Conservation (phyloP, 2,329 filamentous ascomycete genomes). For the Sclerotinia nivalis region DNA sequence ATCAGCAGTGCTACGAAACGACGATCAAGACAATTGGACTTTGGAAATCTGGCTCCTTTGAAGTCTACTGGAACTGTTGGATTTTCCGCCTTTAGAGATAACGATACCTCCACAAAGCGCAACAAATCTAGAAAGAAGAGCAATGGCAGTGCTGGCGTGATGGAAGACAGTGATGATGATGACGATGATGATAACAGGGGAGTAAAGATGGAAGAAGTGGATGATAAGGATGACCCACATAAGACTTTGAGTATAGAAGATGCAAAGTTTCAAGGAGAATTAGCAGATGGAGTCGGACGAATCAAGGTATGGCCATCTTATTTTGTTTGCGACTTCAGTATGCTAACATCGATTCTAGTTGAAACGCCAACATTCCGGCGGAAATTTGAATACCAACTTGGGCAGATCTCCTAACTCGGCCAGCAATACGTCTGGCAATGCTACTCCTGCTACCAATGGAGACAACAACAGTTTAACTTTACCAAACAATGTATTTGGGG, state of each 20-base stretch:
- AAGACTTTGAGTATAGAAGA: slow-evolving; percentile 68
- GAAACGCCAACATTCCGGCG: slow-evolving; percentile 76
- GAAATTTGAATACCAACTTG: slow-evolving; percentile 56
- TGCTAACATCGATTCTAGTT: slow-evolving; percentile 52
- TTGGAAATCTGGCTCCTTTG: slow-evolving; percentile 79
- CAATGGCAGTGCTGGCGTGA: slow-evolving; percentile 59
- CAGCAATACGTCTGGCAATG: slow-evolving; percentile 45
- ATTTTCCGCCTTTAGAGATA: slow-evolving; percentile 84
- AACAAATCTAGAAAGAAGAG: slow-evolving; percentile 63
- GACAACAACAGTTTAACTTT: slow-evolving; percentile 37
- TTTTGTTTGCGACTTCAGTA: neutral
- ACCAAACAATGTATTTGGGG: slow-evolving; percentile 46
- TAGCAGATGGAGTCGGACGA: slow-evolving; percentile 77
- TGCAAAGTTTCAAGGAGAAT: slow-evolving; percentile 68
- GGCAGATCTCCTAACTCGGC: slow-evolving; percentile 51
- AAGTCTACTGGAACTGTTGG: slow-evolving; percentile 87
- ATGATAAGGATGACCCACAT: slow-evolving; percentile 56
- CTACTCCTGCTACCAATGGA: slow-evolving; percentile 47
- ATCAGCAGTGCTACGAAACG: slow-evolving; percentile 67
- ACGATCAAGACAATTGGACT: slow-evolving; percentile 80
- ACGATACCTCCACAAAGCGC: slow-evolving; percentile 57
- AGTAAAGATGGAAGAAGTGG: slow-evolving; percentile 65
- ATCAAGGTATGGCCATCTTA: slow-evolving; percentile 66
- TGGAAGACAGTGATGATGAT: slow-evolving; percentile 71
- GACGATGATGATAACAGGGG: slow-evolving; percentile 71